Conservation (phyloP, 1,284 basidiomycete species). For the Somion occarium region DNA sequence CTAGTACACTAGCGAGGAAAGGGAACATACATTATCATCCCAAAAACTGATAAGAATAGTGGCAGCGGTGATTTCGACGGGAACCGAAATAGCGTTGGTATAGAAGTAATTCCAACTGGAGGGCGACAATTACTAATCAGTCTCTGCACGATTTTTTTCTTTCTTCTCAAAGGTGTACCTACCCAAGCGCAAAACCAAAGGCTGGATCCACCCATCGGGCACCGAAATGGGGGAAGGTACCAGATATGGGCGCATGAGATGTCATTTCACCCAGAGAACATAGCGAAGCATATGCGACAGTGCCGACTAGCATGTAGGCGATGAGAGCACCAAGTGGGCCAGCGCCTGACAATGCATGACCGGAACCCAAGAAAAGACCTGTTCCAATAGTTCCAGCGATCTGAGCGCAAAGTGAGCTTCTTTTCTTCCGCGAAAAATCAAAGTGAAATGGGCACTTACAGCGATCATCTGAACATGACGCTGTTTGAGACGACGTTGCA, state of each 20-base stretch:
- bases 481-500: constrained; percentile 61
- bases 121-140: background rate
- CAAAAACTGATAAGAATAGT: constrained; percentile 75
- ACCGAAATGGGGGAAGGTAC: constrained; percentile 70
- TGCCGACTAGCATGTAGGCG: constrained; percentile 56
- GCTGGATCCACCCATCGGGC: constrained; percentile 75
- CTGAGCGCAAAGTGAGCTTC: constrained; percentile 27
- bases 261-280: constrained; percentile 71
- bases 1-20: constrained; percentile 1
- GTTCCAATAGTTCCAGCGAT: constrained; percentile 74
- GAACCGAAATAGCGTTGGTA: constrained; percentile 56
- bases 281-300: constrained; percentile 60
- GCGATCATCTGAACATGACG: constrained; percentile 69
- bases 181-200: constrained; percentile 58
- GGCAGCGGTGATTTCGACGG: constrained; percentile 76
- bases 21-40: constrained; percentile 54
- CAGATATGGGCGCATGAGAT: constrained; percentile 65
- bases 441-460: constrained; percentile 18
- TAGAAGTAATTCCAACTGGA: constrained; percentile 43
- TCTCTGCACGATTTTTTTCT: background rate
- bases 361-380: constrained; percentile 80
- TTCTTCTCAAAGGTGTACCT: constrained; percentile 4
- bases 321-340: constrained; percentile 61
- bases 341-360: constrained; percentile 48
- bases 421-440: background rate